A percentile compares a stretch with the other conserved stretches of the same genome.
These are phyloP conservation scores for Dryas integrifolia DNA, from an alignment of 331 rosid species.

Conservation along the genomic window DNA sequence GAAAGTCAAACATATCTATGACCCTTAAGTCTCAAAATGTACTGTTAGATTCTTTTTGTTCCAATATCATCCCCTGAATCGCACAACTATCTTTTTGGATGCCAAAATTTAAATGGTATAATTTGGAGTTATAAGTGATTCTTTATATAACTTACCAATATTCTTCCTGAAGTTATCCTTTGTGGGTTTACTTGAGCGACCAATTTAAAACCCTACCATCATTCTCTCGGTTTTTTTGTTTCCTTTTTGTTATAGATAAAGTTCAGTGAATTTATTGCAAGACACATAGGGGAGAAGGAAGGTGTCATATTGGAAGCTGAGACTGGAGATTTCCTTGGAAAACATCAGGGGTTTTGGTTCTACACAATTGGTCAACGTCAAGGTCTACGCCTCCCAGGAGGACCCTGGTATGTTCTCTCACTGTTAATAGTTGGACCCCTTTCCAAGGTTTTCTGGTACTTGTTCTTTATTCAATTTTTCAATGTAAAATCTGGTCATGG, in stretches of 20 bases:
- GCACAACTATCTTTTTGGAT: slow-evolving; percentile 9
- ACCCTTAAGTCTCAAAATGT: neutral
- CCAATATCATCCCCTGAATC: neutral
- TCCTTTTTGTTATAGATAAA: slow-evolving; percentile 54
- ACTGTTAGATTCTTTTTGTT: neutral
- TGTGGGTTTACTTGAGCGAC: neutral
- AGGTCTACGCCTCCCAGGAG: slow-evolving; percentile 83
- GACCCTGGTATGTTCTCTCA: slow-evolving; percentile 71
- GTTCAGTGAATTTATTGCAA: slow-evolving; percentile 85
- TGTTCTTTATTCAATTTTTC: neutral
- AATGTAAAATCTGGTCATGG: neutral
- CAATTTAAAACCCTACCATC: neutral
- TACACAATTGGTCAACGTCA: slow-evolving; percentile 95
- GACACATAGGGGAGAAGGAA: slow-evolving; percentile 88
- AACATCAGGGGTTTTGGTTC: slow-evolving; percentile 94
- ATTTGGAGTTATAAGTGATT: neutral
- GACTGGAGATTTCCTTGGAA: slow-evolving; percentile 89
- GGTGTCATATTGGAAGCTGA: slow-evolving; percentile 93
- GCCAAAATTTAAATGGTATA: slow-evolving; percentile 1
- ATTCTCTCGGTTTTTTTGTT: neutral
- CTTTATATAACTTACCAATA: neutral
- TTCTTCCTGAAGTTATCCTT: neutral
- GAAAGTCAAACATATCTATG: neutral
- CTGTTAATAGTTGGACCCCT: slow-evolving; percentile 1
- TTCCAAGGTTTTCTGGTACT: neutral